Base-by-base conservation (phyloP, 768 basidiomycete species). In the Collybia sordida region DNA sequence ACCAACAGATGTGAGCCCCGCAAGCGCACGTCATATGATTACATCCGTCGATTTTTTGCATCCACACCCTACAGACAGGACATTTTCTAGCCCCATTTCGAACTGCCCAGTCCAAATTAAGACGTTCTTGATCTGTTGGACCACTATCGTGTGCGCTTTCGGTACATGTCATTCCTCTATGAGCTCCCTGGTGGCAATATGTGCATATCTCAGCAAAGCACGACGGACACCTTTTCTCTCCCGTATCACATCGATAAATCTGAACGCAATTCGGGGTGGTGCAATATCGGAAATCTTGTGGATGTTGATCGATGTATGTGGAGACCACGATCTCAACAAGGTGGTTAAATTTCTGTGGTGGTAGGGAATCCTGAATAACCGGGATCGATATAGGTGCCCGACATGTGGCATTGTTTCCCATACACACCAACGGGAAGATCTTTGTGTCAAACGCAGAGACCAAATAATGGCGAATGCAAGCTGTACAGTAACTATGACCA, bases 221-320 rank as follows among this genome's bases (percentile, higher is more conserved):
- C 11, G 79, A 77, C 4, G 79, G 51, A 11, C 81, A 82, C 46
- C 75, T 68, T 55, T 79, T 57, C 38, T 61, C 51, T 36, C 58
- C 47, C 15, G 54, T 47, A 25, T 64, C 60, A 38, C 61, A 60
- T 42, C 74, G 68, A 65, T 90, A 90, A 4, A 88, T 77, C 55
- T 86, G 83, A 5, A 69, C 72, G 60, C 88, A 90, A 59, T 88
- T 86, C 0, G 89, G 82, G 0, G 86, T 88, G 1, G 80, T 82
- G 65, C 89, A 90, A 53, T 83, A 82, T 48, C 77, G 75, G 86
- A 86, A 64, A 75, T 82, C 79, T 34, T 72, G 67, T 0, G 82
- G 73, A 44, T 80, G 79, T 28, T 74, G 62, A 37, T 82, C 78
- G 36, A 87, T 65, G 59, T 88, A 75, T 0, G 70, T 62, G 39